phyloP scores from a whole-genome alignment of 2,329 filamentous ascomycete species.

The Nannizziopsis arthrosporioides region DNA sequence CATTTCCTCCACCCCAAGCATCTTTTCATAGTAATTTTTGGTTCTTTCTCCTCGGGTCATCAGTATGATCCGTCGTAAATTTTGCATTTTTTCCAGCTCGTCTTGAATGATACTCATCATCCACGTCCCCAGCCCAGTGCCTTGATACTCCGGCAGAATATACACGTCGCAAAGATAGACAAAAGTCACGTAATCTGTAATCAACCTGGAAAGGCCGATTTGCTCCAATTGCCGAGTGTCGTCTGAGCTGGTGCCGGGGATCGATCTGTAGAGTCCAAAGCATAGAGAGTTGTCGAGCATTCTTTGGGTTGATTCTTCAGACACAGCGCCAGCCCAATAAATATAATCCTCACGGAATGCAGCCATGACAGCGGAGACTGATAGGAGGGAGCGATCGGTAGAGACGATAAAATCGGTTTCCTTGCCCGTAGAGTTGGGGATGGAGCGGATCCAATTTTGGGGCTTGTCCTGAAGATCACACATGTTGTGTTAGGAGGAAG shows the following conservation, averaged over 20 bases:
- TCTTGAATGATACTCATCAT: constrained; percentile 51
- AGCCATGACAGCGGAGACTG: constrained; percentile 43
- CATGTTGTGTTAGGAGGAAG: background rate
- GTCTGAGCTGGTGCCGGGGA: constrained; percentile 8
- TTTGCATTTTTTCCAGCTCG: constrained; percentile 44
- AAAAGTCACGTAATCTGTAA: constrained; percentile 59
- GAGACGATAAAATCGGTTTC: constrained; percentile 47
- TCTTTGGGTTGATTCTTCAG: constrained; percentile 39
- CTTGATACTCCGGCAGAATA: constrained; percentile 48
- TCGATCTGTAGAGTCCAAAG: constrained; percentile 43
- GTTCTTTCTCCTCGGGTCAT: constrained; percentile 14
- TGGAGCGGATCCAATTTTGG: constrained; percentile 4
- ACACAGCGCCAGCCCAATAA: constrained; percentile 49
- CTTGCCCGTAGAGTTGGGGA: background rate
- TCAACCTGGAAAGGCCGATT: constrained; percentile 50
- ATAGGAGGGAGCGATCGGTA: constrained; percentile 47
- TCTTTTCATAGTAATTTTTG: constrained; percentile 12
- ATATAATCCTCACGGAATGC: constrained; percentile 47
- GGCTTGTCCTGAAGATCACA: background rate
- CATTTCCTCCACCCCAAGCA: constrained; percentile 14
- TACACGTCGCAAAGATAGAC: constrained; percentile 61
- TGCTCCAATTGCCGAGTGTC: constrained; percentile 22
- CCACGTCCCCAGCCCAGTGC: constrained; percentile 53
- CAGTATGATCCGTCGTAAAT: constrained; percentile 49
- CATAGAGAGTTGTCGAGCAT: constrained; percentile 50